Conservation (phyloP, 768 basidiomycete genomes). For the Phanerodontia chrysosporium region DNA sequence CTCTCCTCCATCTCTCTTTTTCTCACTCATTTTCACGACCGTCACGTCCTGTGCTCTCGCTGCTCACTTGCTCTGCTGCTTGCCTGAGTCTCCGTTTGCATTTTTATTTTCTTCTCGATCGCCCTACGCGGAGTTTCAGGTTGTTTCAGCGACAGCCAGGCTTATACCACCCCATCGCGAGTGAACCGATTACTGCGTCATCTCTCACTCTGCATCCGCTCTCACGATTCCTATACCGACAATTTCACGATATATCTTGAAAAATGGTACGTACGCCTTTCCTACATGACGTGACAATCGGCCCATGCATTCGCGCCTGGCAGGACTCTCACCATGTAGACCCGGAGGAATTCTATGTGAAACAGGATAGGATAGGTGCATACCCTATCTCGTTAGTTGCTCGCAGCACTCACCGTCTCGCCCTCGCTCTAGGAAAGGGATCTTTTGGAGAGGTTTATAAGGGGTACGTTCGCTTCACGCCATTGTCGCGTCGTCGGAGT, state of each 20-base stretch:
- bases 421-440: constrained; percentile 69
- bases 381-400: background rate
- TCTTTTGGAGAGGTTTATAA: constrained; percentile 99
- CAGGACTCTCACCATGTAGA: constrained; percentile 75
- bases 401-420: background rate
- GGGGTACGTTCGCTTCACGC: constrained; percentile 51
- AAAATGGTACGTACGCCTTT: constrained; percentile 23
- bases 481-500: background rate
- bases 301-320: background rate
- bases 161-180: constrained; percentile 2
- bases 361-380: constrained; percentile 94
- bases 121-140: constrained; percentile 5
- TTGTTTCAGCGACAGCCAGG: background rate
- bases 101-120: background rate
- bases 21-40: constrained; percentile 8
- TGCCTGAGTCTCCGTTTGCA: background rate
- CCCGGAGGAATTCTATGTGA: constrained; percentile 96
- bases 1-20: constrained; percentile 6
- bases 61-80: constrained; percentile 10
- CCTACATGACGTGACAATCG: background rate
- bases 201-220: background rate
- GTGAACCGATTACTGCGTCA: constrained; percentile 3
- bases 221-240: constrained; percentile 6
- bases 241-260: background rate
- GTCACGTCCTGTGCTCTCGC: constrained; percentile 8